These are phyloP conservation scores for Acacia crassicarpa DNA, from an alignment of 306 rosid species.

Conservation along the genomic window DNA sequence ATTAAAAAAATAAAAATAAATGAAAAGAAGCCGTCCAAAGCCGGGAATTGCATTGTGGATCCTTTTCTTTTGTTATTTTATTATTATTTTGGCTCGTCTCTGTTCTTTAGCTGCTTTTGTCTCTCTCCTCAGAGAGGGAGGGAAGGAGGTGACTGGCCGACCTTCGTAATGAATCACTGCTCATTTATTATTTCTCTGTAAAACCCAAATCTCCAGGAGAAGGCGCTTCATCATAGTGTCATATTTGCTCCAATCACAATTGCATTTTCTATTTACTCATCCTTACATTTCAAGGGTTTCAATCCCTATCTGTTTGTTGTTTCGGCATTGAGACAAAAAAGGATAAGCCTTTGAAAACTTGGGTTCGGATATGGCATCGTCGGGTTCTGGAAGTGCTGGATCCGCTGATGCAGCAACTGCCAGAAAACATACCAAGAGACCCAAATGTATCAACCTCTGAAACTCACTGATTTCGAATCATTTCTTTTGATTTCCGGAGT, in stretches of 20 bases:
- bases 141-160: background rate
- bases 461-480: background rate
- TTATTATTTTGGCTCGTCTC: background rate
- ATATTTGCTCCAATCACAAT: background rate
- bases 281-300: slow-evolving; percentile 9
- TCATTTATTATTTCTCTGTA: background rate
- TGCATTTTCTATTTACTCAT: background rate
- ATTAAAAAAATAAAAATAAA: background rate
- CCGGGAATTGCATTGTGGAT: background rate
- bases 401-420: slow-evolving; percentile 73
- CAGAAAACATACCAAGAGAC: slow-evolving; percentile 80
- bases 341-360: slow-evolving; percentile 39
- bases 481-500: background rate
- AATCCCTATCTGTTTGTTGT: background rate
- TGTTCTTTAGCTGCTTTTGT: slow-evolving; percentile 5
- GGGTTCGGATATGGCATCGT: slow-evolving; percentile 62
- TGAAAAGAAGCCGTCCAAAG: background rate
- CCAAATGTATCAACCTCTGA: slow-evolving; percentile 64
- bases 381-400: slow-evolving; percentile 75
- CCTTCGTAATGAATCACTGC: slow-evolving; percentile 1
- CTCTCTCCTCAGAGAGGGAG: slow-evolving; percentile 14
- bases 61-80: background rate
- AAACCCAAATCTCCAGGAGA: background rate
- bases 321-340: background rate
- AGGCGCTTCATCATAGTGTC: background rate